Evolutionary conservation across 495 filamentous ascomycete species (phyloP), one percentile per base, ranked within the genome.

Genomic region (Pyronema omphalodes): DNA sequence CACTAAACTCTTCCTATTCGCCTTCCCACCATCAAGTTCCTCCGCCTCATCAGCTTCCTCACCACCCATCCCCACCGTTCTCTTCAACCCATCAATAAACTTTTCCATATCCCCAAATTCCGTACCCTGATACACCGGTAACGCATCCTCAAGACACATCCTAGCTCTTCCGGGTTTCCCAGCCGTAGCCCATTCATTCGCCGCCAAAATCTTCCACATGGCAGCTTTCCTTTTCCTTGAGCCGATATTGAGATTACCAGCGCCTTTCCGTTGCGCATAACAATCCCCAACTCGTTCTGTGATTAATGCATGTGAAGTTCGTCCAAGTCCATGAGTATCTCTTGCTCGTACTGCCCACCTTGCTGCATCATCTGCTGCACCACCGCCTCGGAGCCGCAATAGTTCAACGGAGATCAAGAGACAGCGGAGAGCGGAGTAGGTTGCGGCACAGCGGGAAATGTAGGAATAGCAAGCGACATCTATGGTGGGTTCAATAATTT

Each of bases 391-490:
- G 8, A 85, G 70, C 35, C 80, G 77, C 0, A 96, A 74, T 4
- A 98, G 78, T 60, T 96, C 93, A 14, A 89, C 70, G 0, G 81
- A 80, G 6, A 94, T 62, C 1, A 80, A 68, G 6, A 93, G 73
- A 61, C 79, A 86, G 23, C 93, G 84, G 2, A 88, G 71, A 0
- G 86, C 82, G 39, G 79, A 80, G 58, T 84, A 84, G 1, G 81
- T 73, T 14, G 82, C 76, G 6, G 74, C 77, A 60, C 84, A 93
- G 40, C 91, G 78, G 15, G 83, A 86, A 44, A 89, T 77, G 62
- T 95, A 98, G 5, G 86, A 93, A 68, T 96, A 96, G 44, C 77
- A 81, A 0, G 91, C 84, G 7, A 81, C 80, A 54, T 95, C 91
- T 29, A 98, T 74, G 73, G 84, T 81, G 57, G 84, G 77, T 61